Base-by-base conservation (phyloP, 495 filamentous ascomycete species). In the Rostrohypoxylon terebratum region DNA sequence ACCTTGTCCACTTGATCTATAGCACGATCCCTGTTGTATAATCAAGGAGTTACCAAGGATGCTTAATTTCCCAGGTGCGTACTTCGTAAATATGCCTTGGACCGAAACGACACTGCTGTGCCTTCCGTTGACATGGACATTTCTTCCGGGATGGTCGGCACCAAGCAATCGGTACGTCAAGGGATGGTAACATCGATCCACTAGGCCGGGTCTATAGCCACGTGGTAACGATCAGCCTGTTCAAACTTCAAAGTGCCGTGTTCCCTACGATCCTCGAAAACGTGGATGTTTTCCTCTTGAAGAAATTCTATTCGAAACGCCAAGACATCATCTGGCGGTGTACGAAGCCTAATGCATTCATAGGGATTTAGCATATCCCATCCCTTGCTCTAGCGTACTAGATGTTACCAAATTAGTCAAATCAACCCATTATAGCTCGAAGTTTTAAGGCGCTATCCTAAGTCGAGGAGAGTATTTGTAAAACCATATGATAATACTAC, bases 101-200 rank as follows among this genome's bases (percentile, higher is more conserved):
- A 28, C 28, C 28, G 28, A 28, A 28, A 28, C 28, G 28, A 28
- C 28, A 28, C 28, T 28, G 6, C n/a, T n/a, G n/a, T n/a, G n/a
- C 28, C 28, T 28, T 28, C 28, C 28, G 28, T 28, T 28, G 28
- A 28, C 28, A 5, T 28, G 3, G 28, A 28, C 0, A 4, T 28
- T 28, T 42, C 11, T 42, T n/a, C 11, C 11, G 38, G 4, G 1
- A 42, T 42, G 13, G 38, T 50, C 47, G 47, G 48, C 48, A 53
- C 48, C 23, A 5, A 53, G 9, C 48, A 31, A 14, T 31, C 23
- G 48, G 48, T 25, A 53, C 13, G 21, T 13, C 48, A 42, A 13
- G 48, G 48, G 48, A 53, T 14, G 48, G 48, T 53, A 11, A 53
- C 48, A 53, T 53, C 10, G 48, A 53, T 53, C 48, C 48, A 31